Evolutionary conservation across 306 rosid genomes (phyloP).

Genomic region (Rubus parviflorus): DNA sequence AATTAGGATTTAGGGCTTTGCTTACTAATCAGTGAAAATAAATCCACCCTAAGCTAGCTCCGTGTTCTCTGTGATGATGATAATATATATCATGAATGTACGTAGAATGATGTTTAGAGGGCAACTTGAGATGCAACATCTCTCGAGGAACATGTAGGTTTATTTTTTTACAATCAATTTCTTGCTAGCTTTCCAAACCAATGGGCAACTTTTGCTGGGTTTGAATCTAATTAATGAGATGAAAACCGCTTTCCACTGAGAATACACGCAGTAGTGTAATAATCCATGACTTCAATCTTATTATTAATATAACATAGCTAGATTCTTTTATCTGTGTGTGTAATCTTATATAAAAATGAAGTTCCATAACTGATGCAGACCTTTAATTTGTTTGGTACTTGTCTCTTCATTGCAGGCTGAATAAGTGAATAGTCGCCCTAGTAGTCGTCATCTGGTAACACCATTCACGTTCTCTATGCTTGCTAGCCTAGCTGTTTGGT

Average conservation of each 20-base stretch:
- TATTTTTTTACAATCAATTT: not conserved
- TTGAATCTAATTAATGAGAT: not conserved
- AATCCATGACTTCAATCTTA: not conserved
- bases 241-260: not conserved
- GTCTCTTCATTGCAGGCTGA: conserved; percentile 54
- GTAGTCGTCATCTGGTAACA: conserved; percentile 52
- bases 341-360: not conserved
- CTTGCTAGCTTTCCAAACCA: conserved; percentile 5
- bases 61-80: not conserved
- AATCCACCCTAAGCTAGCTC: not conserved
- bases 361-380: conserved; percentile 33
- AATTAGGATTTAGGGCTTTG: not conserved
- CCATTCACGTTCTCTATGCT: conserved; percentile 46
- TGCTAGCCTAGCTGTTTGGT: not conserved
- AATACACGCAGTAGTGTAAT: not conserved
- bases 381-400: conserved; percentile 58
- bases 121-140: not conserved
- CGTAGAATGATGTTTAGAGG: not conserved
- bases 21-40: not conserved
- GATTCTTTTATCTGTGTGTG: not conserved
- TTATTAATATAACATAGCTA: not conserved
- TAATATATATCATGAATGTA: not conserved
- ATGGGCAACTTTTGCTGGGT: conserved; percentile 1
- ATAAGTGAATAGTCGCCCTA: conserved; percentile 40
- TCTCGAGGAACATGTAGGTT: not conserved